A percentile compares a stretch with the other conserved stretches of the same genome.
These are phyloP conservation scores for Epichloe sp. DNA, from an alignment of 2,329 filamentous ascomycete genomes.

Conservation along the genomic window DNA sequence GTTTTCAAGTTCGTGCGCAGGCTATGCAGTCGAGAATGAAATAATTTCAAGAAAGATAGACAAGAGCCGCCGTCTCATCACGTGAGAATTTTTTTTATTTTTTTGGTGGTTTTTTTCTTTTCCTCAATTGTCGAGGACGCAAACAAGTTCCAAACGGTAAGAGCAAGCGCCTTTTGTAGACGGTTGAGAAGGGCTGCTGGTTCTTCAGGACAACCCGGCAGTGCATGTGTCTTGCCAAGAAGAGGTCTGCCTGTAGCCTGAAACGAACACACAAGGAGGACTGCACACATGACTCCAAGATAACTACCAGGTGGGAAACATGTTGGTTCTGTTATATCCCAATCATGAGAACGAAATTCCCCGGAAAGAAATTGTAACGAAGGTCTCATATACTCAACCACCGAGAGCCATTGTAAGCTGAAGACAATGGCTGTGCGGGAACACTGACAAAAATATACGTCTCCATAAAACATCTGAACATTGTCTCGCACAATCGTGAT, in stretches of 20 bases:
- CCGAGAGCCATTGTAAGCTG: not conserved
- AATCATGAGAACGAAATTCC: not conserved
- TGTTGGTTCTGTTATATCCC: not conserved
- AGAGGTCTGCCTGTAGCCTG: too few species aligned
- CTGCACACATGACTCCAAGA: too few species aligned
- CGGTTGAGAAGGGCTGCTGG: too few species aligned
- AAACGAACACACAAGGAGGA: too few species aligned
- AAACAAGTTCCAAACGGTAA: too few species aligned
- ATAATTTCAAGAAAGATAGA: not conserved
- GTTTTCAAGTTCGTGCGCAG: not conserved
- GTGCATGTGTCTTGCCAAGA: too few species aligned
- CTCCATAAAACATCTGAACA: not conserved
- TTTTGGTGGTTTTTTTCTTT: not conserved
- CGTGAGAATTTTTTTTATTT: not conserved
- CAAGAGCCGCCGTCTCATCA: not conserved
- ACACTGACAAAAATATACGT: not conserved
- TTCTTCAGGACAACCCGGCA: too few species aligned
- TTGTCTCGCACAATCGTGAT: not conserved
- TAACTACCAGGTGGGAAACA: too few species aligned
- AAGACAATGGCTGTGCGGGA: not conserved
- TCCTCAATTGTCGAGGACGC: too few species aligned
- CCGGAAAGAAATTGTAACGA: not conserved
- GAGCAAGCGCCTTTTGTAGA: too few species aligned
- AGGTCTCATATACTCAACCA: not conserved
- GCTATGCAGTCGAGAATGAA: conserved; percentile 1